Evolutionary conservation across 331 rosid species (phyloP).

Genomic region (Malus hybrid): DNA sequence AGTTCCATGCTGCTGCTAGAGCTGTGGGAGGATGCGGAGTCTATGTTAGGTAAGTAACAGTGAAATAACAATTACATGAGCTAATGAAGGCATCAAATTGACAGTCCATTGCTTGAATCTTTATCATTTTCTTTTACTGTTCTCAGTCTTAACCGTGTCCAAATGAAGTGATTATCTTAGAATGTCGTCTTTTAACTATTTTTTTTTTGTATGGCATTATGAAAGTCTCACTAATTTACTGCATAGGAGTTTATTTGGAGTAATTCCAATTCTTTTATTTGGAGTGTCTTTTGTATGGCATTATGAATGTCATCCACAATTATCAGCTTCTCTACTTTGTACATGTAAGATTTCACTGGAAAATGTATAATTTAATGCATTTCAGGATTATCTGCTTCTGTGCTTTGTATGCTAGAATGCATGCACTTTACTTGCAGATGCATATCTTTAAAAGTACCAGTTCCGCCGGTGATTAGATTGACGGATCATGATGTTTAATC

Average conservation of each 20-base stretch:
- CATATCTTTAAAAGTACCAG: neutral
- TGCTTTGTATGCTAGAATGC: neutral
- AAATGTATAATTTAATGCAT: neutral
- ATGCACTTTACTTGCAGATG: neutral
- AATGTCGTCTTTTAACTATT: neutral
- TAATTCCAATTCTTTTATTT: no score
- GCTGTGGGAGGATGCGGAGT: constrained; percentile 41
- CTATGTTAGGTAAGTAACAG: constrained; percentile 30
- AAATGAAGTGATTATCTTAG: neutral
- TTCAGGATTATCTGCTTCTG: neutral
- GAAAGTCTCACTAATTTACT: neutral
- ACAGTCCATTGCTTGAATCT: neutral
- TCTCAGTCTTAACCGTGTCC: neutral
- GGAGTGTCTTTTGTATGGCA: no score
- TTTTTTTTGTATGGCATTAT: neutral
- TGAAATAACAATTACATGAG: neutral
- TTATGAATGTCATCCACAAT: no score
- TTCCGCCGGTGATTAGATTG: neutral
- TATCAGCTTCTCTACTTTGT: neutral
- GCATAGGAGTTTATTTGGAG: no score
- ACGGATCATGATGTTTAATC: neutral
- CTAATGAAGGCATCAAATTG: neutral
- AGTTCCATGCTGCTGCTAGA: constrained; percentile 40
- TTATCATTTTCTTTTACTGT: neutral
- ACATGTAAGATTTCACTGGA: neutral